Base-by-base conservation (phyloP, 306 rosid species). In the Lathyrus sativus region DNA sequence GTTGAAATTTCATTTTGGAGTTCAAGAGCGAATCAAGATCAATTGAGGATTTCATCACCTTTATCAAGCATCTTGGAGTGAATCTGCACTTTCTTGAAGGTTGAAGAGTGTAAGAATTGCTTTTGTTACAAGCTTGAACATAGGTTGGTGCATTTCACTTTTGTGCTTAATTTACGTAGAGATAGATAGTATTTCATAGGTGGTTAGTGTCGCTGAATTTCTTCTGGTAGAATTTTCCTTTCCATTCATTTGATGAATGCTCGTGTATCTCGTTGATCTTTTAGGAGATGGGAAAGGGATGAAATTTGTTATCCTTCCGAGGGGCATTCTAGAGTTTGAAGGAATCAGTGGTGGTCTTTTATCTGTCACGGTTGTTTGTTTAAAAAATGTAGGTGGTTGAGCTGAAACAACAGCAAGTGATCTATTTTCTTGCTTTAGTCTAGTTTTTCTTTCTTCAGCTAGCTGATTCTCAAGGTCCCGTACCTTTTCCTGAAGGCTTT, bases 401-500 rank as follows among this genome's bases (percentile, higher is more conserved):
- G 68, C 66, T 43, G 96, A 77, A 68, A 76, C 83, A 57, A 87
- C 56, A 9, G 96, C 84, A 11, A 85, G 55, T 12, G 96, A 73
- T 85, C 90, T 90, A 37, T 72, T 85, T 76, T 87, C 97, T 78
- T 85, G 97, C 76, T 91, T 90, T 18, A 81, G 72, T 71, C 99
- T 81, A 49, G 81, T 81, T 75, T 88, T 95, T 78, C 97, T 85
- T 73, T 95, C 99, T 44, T 88, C 99, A 4, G 85, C 85, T 61
- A 95, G 8, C 68, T 95, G 95, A 78, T 81, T 84, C 91, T 95
- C 99, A 41, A 95, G 95, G 82, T 91, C 95, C 68, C 97, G 87
- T 19, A 87, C 87, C 99, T 93, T 95, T 62, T 95, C 99, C 61
- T 95, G 99, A 77, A 95, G 90, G 79, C 61, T 87, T 75, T 75